Conservation (phyloP, 2,329 filamentous ascomycete genomes). For the Pseudocercospora vitis region DNA sequence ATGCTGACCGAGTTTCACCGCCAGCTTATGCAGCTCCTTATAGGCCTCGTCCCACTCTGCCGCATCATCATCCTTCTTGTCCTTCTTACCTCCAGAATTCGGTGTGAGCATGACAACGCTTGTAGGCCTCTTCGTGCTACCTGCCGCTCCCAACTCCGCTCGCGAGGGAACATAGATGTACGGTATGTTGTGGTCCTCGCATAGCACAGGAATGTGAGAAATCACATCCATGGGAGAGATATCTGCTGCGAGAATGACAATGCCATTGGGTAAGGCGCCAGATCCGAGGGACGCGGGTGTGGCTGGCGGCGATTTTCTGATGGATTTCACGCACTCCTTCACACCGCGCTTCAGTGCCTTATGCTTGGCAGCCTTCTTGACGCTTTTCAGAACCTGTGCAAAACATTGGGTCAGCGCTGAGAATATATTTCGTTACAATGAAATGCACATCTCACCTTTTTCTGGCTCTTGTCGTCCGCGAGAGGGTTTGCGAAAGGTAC, state of each 20-base stretch:
- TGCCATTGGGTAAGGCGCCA: conserved; percentile 58
- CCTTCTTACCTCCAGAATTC: conserved; percentile 50
- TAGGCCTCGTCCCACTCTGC: conserved; percentile 59
- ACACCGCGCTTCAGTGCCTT: conserved; percentile 96
- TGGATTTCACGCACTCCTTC: conserved; percentile 97
- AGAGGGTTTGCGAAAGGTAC: conserved; percentile 83
- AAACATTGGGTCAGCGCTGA: background rate
- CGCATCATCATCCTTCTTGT: conserved; percentile 40
- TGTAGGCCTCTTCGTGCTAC: conserved; percentile 92
- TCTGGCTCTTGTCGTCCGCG: conserved; percentile 72
- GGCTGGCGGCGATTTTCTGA: conserved; percentile 83
- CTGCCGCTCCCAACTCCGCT: conserved; percentile 89
- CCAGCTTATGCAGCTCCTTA: conserved; percentile 61
- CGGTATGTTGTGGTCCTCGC: conserved; percentile 95
- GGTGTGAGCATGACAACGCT: conserved; percentile 83
- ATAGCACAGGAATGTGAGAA: conserved; percentile 93
- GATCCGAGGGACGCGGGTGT: conserved; percentile 57
- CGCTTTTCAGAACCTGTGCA: conserved; percentile 53
- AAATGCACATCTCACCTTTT: conserved; percentile 52
- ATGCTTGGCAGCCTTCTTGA: conserved; percentile 81
- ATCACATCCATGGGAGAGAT: conserved; percentile 99
- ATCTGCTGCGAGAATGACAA: conserved; percentile 92
- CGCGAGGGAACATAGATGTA: conserved; percentile 94
- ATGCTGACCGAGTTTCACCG: conserved; percentile 58
- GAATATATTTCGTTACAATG: background rate